Evolutionary conservation across 306 rosid species (phyloP).

Genomic region (Vicia villosa): DNA sequence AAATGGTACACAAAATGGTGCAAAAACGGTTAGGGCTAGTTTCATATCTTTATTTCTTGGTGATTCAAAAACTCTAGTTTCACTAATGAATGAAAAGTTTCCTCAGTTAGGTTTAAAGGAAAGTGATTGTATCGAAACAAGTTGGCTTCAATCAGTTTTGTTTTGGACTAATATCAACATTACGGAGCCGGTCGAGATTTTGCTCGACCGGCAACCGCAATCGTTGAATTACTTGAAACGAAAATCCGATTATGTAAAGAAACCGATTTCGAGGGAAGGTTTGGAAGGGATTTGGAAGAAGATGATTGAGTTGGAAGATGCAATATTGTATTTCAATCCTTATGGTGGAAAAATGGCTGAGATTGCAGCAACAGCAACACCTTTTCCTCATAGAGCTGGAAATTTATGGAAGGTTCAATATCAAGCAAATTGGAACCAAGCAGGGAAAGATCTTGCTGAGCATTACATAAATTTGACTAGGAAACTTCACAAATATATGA

Average conservation of each 20-base stretch:
- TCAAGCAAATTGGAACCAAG: conserved; percentile 62
- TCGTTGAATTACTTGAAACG: conserved; percentile 60
- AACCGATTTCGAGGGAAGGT: conserved; percentile 50
- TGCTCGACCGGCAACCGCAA: conserved; percentile 55
- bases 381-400: conserved; percentile 75
- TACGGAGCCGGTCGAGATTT: conserved; percentile 43
- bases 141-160: conserved; percentile 58
- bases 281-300: conserved; percentile 69
- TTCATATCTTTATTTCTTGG: conserved; percentile 67
- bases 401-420: conserved; percentile 71
- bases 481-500: conserved; percentile 57
- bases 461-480: conserved; percentile 46
- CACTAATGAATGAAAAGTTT: conserved; percentile 43
- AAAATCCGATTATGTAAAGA: conserved; percentile 68
- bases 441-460: conserved; percentile 44
- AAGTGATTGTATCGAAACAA: conserved; percentile 57
- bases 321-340: conserved; percentile 53
- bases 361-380: conserved; percentile 48
- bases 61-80: conserved; percentile 47
- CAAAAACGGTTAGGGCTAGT: conserved; percentile 50
- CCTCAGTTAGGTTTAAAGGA: conserved; percentile 57
- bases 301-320: conserved; percentile 56
- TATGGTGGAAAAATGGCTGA: conserved; percentile 80
- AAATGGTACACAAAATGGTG: conserved; percentile 28
- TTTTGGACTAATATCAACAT: conserved; percentile 50